Conservation (phyloP, 2,329 filamentous ascomycete genomes). For the Colletotrichum sp. region DNA sequence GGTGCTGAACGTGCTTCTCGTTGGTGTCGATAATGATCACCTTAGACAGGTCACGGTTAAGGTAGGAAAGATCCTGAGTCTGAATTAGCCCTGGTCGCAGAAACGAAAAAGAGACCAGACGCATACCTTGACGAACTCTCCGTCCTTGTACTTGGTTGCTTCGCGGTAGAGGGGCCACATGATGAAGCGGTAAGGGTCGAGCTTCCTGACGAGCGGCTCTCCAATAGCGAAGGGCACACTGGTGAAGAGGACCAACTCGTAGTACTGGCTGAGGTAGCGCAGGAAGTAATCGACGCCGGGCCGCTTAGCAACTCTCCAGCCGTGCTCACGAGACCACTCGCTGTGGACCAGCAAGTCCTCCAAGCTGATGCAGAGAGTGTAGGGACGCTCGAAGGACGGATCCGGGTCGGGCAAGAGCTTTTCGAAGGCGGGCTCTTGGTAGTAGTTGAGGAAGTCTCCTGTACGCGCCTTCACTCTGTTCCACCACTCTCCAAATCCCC, state of each 20-base stretch:
- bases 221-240: constrained; percentile 83
- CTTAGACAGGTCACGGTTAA: constrained; percentile 95
- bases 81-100: constrained; percentile 18
- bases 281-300: constrained; percentile 97
- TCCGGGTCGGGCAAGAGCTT: constrained; percentile 88
- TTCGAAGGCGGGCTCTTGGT: constrained; percentile 93
- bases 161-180: constrained; percentile 95
- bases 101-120: not conserved
- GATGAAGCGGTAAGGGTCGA: constrained; percentile 94
- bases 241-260: constrained; percentile 96
- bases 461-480: constrained; percentile 78
- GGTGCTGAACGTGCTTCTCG: constrained; percentile 78
- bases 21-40: constrained; percentile 94
- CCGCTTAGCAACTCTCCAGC: constrained; percentile 93
- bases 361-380: constrained; percentile 89
- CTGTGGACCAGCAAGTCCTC: constrained; percentile 95
- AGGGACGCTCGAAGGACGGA: constrained; percentile 81
- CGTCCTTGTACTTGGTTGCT: constrained; percentile 95
- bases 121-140: constrained; percentile 91
- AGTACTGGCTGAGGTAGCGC: constrained; percentile 96
- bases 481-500: constrained; percentile 78
- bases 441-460: constrained; percentile 82
- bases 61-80: constrained; percentile 86
- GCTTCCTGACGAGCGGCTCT: constrained; percentile 87
- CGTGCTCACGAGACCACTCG: constrained; percentile 92